Conservation (phyloP, 495 filamentous ascomycete genomes). For the Penicillium taxi region DNA sequence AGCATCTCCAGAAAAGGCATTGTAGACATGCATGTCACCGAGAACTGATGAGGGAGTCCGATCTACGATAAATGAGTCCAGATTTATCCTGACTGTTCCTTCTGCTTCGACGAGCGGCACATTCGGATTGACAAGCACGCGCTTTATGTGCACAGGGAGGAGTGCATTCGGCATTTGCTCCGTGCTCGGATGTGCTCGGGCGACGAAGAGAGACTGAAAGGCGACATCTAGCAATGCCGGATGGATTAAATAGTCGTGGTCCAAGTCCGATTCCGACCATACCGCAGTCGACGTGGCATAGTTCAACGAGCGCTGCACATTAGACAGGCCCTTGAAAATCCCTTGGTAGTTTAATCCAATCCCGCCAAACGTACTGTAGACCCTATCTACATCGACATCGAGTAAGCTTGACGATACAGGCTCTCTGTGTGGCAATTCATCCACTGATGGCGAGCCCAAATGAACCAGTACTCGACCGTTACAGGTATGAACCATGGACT, state of each 20-base stretch:
- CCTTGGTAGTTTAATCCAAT: background rate
- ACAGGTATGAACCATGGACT: background rate
- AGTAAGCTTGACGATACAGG: background rate
- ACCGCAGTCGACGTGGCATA: background rate
- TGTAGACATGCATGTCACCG: background rate
- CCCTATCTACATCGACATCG: background rate
- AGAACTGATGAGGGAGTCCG: background rate
- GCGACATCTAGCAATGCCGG: constrained; percentile 1
- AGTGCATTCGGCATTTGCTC: background rate
- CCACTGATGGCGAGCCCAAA: background rate
- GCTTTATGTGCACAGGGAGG: background rate
- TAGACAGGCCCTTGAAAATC: background rate
- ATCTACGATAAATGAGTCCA: background rate
- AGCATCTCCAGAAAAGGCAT: background rate
- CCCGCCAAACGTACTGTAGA: background rate
- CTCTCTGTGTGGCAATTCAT: background rate
- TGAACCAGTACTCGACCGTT: constrained; percentile 3
- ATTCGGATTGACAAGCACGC: background rate
- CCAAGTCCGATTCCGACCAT: background rate
- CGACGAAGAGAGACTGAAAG: background rate
- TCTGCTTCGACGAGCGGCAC: no score
- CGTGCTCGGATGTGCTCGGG: background rate
- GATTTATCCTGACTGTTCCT: no score
- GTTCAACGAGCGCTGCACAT: background rate
- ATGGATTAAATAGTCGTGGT: background rate